Evolutionary conservation across 345 rosid species (phyloP).

Genomic region (Turnera subulata): DNA sequence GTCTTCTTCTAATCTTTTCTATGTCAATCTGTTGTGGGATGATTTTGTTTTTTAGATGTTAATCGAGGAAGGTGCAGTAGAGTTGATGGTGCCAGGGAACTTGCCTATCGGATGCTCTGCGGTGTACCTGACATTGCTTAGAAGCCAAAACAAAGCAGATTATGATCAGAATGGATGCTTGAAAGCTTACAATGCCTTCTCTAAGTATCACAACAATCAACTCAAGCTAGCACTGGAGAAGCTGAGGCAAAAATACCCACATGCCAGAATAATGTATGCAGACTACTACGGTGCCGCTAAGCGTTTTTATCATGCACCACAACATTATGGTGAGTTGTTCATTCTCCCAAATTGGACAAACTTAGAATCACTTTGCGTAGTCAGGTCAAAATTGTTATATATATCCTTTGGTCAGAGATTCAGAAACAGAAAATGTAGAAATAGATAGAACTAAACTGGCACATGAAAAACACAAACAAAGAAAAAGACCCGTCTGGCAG

Average conservation of each 20-base stretch:
- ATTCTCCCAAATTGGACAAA: too few relatives aligned
- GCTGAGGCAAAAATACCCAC: conserved; percentile 43
- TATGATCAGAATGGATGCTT: conserved; percentile 54
- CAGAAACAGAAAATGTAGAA: too few relatives aligned
- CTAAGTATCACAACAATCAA: conserved; percentile 44
- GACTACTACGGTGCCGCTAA: conserved; percentile 16
- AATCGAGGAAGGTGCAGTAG: conserved; percentile 66
- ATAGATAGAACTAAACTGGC: too few relatives aligned
- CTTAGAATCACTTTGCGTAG: too few relatives aligned
- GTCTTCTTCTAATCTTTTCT: too few relatives aligned
- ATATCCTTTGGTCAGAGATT: too few relatives aligned
- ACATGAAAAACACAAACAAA: too few relatives aligned
- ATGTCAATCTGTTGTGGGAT: too few relatives aligned
- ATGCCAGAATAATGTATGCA: conserved; percentile 28
- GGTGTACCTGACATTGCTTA: conserved; percentile 46
- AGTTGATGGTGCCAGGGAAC: conserved; percentile 62
- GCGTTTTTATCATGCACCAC: conserved; percentile 27
- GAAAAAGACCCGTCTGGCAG: too few relatives aligned
- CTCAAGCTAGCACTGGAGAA: conserved; percentile 36
- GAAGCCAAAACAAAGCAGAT: conserved; percentile 23
- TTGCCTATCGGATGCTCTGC: conserved; percentile 68
- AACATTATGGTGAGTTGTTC: conserved; percentile 35
- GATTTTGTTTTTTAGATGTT: too few relatives aligned
- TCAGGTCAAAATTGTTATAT: too few relatives aligned
- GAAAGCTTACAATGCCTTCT: conserved; percentile 38